Conservation (phyloP, 2,329 filamentous ascomycete species). For the Penicillium glabrum region DNA sequence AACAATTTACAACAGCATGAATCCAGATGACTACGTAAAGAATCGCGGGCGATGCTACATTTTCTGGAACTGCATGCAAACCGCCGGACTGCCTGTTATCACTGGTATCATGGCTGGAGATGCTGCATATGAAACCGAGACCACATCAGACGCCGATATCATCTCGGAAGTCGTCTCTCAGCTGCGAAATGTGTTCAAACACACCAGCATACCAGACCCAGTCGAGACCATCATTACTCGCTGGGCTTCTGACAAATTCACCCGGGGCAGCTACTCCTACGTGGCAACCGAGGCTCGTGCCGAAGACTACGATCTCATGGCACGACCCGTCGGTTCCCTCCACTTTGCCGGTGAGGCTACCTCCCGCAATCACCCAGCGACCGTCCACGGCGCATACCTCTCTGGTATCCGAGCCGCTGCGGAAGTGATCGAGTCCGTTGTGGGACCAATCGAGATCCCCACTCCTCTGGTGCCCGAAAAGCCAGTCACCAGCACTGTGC, state of each 20-base stretch:
- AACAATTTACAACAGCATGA: slow-evolving; percentile 65
- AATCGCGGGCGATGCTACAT: slow-evolving; percentile 92
- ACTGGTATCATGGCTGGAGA: slow-evolving; percentile 95
- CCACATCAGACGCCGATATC: slow-evolving; percentile 70
- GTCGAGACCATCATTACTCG: slow-evolving; percentile 85
- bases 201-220: slow-evolving; percentile 68
- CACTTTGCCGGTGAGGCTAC: slow-evolving; percentile 97
- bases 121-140: slow-evolving; percentile 84
- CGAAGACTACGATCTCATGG: slow-evolving; percentile 92
- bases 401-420: slow-evolving; percentile 87
- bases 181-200: slow-evolving; percentile 71
- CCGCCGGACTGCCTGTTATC: slow-evolving; percentile 81
- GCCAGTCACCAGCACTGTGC: slow-evolving; percentile 39
- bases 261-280: slow-evolving; percentile 93
- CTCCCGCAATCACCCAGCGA: slow-evolving; percentile 91
- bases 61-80: slow-evolving; percentile 94
- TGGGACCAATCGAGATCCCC: slow-evolving; percentile 78
- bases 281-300: slow-evolving; percentile 78
- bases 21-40: slow-evolving; percentile 74
- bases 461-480: slow-evolving; percentile 67
- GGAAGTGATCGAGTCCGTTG: slow-evolving; percentile 76
- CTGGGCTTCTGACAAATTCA: slow-evolving; percentile 88
- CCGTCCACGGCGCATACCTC: slow-evolving; percentile 93
- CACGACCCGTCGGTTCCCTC: slow-evolving; percentile 76
- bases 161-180: slow-evolving; percentile 78